These are phyloP conservation scores for Acarospora socialis DNA, from an alignment of 2,329 filamentous ascomycete genomes.

Conservation along the genomic window DNA sequence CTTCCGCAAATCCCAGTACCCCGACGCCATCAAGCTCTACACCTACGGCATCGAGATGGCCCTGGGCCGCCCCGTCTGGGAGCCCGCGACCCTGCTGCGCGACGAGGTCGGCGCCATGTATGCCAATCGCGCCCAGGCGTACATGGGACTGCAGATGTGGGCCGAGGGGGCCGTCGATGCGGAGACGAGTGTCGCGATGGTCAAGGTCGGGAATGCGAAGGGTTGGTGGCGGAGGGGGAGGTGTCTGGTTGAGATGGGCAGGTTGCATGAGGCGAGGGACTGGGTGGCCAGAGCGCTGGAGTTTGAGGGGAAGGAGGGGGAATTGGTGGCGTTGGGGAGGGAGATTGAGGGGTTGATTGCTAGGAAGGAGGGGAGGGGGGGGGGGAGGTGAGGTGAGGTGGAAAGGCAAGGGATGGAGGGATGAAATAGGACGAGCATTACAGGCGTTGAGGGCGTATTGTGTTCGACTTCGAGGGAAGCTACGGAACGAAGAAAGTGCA, in stretches of 20 bases:
- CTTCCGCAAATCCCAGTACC: conserved; percentile 63
- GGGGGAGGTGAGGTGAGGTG: conserved; percentile 36
- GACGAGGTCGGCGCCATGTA: conserved; percentile 73
- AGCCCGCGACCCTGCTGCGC: conserved; percentile 65
- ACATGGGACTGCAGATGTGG: conserved; percentile 74
- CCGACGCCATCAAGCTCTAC: conserved; percentile 68
- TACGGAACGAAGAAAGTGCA: too few relatives aligned
- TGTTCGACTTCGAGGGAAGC: conserved; percentile 11
- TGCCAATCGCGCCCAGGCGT: conserved; percentile 77
- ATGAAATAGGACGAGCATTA: conserved; percentile 3
- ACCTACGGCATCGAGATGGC: conserved; percentile 84
- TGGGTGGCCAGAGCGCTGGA: conserved; percentile 63
- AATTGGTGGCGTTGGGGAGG: conserved; percentile 68
- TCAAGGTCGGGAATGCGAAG: conserved; percentile 78
- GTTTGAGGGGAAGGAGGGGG: conserved; percentile 62
- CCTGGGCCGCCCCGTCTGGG: conserved; percentile 67
- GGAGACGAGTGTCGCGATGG: conserved; percentile 74
- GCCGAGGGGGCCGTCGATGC: conserved; percentile 77
- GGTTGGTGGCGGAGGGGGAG: conserved; percentile 82
- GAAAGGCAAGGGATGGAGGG: background rate
- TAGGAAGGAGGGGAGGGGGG: conserved; percentile 26
- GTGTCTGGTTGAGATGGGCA: conserved; percentile 81
- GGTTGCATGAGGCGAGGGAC: conserved; percentile 64
- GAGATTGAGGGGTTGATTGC: conserved; percentile 36
- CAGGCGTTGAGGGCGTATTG: conserved; percentile 11